Conservation (phyloP, 129 eudicot genomes). For the Helichrysum umbraculigerum region DNA sequence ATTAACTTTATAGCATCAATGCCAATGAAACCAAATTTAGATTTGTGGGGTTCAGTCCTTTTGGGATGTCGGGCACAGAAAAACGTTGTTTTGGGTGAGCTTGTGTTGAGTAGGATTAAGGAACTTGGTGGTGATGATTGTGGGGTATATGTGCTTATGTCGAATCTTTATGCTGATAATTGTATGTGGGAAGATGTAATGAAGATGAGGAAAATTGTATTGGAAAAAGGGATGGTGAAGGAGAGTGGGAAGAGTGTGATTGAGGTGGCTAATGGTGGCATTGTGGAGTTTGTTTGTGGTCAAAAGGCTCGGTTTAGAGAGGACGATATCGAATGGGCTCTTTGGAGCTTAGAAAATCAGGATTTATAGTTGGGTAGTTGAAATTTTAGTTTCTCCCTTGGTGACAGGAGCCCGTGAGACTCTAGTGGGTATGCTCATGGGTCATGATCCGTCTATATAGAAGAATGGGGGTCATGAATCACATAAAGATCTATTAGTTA, state of each 20-base stretch:
- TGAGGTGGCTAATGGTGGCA: slow-evolving; percentile 36
- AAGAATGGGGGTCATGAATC: no score
- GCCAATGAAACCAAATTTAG: slow-evolving; percentile 45
- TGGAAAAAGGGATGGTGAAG: slow-evolving; percentile 35
- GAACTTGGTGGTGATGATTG: slow-evolving; percentile 42
- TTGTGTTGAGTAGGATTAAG: slow-evolving; percentile 41
- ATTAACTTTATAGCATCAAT: slow-evolving; percentile 35
- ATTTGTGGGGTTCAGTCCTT: slow-evolving; percentile 51
- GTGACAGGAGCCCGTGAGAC: no score
- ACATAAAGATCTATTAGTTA: no score
- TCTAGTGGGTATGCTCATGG: no score
- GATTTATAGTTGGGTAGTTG: slow-evolving; percentile 12
- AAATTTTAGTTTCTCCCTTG: no score
- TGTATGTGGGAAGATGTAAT: slow-evolving; percentile 48
- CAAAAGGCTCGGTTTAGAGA: slow-evolving; percentile 9
- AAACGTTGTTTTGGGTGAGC: slow-evolving; percentile 46
- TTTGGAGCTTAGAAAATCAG: slow-evolving; percentile 39
- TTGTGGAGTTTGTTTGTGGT: slow-evolving; percentile 43
- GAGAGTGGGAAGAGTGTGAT: slow-evolving; percentile 53
- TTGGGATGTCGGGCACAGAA: slow-evolving; percentile 40
- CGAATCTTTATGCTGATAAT: slow-evolving; percentile 49
- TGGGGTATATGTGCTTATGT: slow-evolving; percentile 53
- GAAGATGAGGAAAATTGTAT: slow-evolving; percentile 39
- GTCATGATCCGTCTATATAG: no score
- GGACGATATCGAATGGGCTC: slow-evolving; percentile 29